These are phyloP conservation scores for Blastobotrys serpentis DNA, from an alignment of 1,139 yeast species.

Conservation along the genomic window DNA sequence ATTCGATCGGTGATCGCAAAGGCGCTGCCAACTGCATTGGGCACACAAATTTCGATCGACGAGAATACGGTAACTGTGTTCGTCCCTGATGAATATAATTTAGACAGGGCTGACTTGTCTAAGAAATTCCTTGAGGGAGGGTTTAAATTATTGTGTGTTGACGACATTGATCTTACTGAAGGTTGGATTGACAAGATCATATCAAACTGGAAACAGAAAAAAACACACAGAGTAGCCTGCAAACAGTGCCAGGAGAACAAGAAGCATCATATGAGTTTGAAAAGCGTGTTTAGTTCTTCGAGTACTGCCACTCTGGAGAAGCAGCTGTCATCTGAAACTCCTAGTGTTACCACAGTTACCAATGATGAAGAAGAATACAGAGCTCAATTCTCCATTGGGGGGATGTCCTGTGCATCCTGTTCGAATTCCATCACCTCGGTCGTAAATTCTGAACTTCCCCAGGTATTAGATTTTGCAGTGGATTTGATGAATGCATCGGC, in stretches of 20 bases:
- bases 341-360: conserved; percentile 15
- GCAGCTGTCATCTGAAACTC: conserved; percentile 5
- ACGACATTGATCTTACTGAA: conserved; percentile 17
- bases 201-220: conserved; percentile 14
- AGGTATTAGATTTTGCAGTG: conserved; percentile 37
- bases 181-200: conserved; percentile 19
- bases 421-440: conserved; percentile 48
- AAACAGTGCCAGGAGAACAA: conserved; percentile 23
- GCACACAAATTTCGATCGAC: conserved; percentile 7
- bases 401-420: conserved; percentile 69
- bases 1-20: conserved; percentile 36
- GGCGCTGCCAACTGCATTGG: neutral
- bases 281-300: neutral
- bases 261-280: conserved; percentile 8
- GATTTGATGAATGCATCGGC: conserved; percentile 40
- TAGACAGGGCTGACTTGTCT: conserved; percentile 24
- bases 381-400: conserved; percentile 58
- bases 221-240: conserved; percentile 23
- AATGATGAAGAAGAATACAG: conserved; percentile 37
- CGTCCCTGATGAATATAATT: conserved; percentile 13
- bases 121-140: conserved; percentile 32
- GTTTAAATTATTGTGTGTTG: conserved; percentile 35
- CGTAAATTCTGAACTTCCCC: conserved; percentile 42
- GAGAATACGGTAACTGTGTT: conserved; percentile 6
- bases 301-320: neutral